Base-by-base conservation (phyloP, 495 filamentous ascomycete genomes). In the Penicillium malachiteum region DNA sequence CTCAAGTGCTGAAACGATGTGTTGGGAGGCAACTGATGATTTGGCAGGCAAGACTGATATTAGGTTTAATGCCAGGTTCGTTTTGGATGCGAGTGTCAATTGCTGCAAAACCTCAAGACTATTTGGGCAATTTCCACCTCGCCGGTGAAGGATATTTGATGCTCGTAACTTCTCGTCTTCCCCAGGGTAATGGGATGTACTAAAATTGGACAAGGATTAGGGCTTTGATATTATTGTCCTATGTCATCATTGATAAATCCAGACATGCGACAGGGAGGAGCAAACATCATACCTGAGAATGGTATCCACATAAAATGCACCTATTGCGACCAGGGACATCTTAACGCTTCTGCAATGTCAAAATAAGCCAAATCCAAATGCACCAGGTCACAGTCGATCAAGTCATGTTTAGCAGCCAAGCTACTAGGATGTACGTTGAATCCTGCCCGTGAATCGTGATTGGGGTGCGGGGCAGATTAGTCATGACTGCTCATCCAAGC, bases 81-180 rank as follows among this genome's bases (percentile, higher is more conserved):
- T 0, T 7, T 37, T 48, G 0, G 56, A 40, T 6, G 37, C 63
- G 44, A 26, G 59, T 54, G 17, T 64, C 9, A 89, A 71, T 64
- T 89, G 85, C 48, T 82, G 76, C 18, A 91, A 72, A 3, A 91
- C 86, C 58, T 89, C 81, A 42, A 88, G 78, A 4, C 82, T 83
- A 57, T 91, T 90, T 33, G 85, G 82, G 54, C 83, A 86, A 67
- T 91, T 91, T 12, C 87, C 87, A 34, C 87, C 87, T 3, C 87
- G 80, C 21, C 87, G 81, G n/a, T 77, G 78, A 42, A 74, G 68
- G 44, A 87, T 58, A 14, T 55, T 73, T 5, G 82, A 78, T 17
- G 87, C 87, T 50, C 87, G 85, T 31, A 88, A 76, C 71, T 90
- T 91, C 43, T 84, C 78, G 76, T 91, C 87, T 69, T 89, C 87